Evolutionary conservation across 805 yeast genomes (phyloP).

Genomic region (Lipomyces mesembrius): DNA sequence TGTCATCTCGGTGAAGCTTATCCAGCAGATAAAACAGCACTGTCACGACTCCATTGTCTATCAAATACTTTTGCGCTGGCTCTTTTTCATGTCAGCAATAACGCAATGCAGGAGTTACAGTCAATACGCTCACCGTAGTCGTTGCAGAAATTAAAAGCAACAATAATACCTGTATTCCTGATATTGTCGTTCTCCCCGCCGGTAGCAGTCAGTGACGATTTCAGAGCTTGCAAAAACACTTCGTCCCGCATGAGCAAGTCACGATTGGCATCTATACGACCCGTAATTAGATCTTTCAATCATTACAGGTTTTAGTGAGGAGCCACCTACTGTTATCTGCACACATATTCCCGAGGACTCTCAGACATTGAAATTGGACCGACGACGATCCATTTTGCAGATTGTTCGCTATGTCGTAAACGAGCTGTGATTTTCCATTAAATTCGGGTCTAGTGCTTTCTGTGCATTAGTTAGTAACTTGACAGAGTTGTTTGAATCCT

Average conservation of each 20-base stretch:
- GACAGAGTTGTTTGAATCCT: background rate
- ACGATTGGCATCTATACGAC: background rate
- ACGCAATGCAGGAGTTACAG: too few relatives aligned
- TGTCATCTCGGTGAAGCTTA: background rate
- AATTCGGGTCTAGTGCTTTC: background rate
- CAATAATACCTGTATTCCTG: constrained; percentile 5
- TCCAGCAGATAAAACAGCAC: constrained; percentile 1
- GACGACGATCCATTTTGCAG: background rate
- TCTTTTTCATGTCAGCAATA: background rate
- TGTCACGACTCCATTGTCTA: background rate
- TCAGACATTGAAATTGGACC: constrained; percentile 18
- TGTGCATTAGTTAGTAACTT: background rate
- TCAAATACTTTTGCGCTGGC: constrained; percentile 12
- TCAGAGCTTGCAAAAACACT: background rate
- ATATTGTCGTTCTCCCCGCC: background rate
- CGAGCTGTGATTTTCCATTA: background rate
- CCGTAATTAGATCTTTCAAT: background rate
- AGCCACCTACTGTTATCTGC: constrained; percentile 22
- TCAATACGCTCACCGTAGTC: constrained; percentile 2
- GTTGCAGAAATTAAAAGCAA: constrained; percentile 21
- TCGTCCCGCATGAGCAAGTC: background rate
- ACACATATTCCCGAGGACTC: constrained; percentile 22
- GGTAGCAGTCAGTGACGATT: background rate
- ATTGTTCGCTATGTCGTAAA: constrained; percentile 1
- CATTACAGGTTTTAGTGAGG: constrained; percentile 7